Conservation (phyloP, 2,329 filamentous ascomycete species). For the Fusarium dlaminii region DNA sequence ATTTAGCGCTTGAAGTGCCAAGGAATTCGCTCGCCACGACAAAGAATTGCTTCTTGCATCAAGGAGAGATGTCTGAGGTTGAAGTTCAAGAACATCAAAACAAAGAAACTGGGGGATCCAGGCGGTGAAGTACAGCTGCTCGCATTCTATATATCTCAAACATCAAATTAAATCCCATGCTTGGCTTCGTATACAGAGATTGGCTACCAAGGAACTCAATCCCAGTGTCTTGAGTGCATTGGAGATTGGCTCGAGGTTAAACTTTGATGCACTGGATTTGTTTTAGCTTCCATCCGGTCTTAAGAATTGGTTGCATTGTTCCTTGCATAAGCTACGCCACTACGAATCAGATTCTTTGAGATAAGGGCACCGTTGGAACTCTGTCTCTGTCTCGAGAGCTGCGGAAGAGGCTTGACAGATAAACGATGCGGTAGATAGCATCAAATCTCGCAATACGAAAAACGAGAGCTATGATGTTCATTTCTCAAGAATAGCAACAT, state of each 20-base stretch:
- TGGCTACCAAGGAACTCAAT: constrained; percentile 16
- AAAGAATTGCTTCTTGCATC: constrained; percentile 20
- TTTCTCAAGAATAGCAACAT: constrained; percentile 4
- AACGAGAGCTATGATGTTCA: neutral
- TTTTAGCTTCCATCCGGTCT: constrained; percentile 16
- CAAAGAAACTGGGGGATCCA: neutral
- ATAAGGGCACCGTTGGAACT: neutral
- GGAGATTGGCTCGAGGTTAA: constrained; percentile 23
- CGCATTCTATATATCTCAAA: neutral
- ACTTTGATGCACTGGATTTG: constrained; percentile 10
- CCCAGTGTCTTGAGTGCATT: constrained; percentile 11
- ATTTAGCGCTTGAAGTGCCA: constrained; percentile 19
- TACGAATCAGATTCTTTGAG: neutral
- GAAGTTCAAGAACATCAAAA: neutral
- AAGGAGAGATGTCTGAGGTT: neutral
- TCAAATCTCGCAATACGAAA: constrained; percentile 19
- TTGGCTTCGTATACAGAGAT: constrained; percentile 20
- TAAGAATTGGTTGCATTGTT: constrained; percentile 5
- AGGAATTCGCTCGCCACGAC: constrained; percentile 14
- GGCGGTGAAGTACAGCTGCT: neutral
- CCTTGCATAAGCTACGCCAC: constrained; percentile 29
- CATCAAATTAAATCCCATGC: neutral
- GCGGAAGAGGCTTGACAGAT: neutral
- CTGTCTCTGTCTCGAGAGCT: neutral
- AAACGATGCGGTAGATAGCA: neutral